Evolutionary conservation across 768 basidiomycete species (phyloP).

Genomic region (Lentinus tigrinus): DNA sequence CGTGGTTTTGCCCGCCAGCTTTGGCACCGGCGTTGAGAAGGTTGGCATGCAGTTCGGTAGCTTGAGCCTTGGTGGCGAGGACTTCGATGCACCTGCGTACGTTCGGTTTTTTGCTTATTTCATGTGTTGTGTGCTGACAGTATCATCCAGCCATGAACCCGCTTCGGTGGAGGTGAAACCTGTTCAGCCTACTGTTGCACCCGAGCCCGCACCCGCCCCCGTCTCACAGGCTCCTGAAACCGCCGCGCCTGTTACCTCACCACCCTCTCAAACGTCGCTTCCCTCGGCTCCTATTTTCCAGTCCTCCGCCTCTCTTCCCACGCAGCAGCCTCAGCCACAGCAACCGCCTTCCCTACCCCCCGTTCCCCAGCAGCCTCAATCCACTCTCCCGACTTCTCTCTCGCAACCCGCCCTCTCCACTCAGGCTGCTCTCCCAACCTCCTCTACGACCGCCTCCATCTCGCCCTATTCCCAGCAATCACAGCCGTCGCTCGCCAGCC

Average conservation of each 20-base stretch:
- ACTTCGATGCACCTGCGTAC: constrained; percentile 51
- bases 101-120: constrained; percentile 23
- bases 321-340: constrained; percentile 29
- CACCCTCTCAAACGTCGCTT: constrained; percentile 34
- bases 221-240: constrained; percentile 15
- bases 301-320: constrained; percentile 10
- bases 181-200: constrained; percentile 25
- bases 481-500: constrained; percentile 23
- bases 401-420: constrained; percentile 27
- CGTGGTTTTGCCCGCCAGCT: constrained; percentile 75
- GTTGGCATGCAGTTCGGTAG: constrained; percentile 91
- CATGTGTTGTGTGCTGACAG: background rate
- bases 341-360: constrained; percentile 27
- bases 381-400: constrained; percentile 21
- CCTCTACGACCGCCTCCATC: constrained; percentile 31
- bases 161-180: constrained; percentile 22
- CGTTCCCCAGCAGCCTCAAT: constrained; percentile 20
- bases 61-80: constrained; percentile 71
- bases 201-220: constrained; percentile 17
- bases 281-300: constrained; percentile 23
- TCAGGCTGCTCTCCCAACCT: constrained; percentile 26
- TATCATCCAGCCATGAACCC: constrained; percentile 30
- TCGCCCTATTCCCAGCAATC: constrained; percentile 31
- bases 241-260: constrained; percentile 21
- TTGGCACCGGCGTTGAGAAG: constrained; percentile 66